phyloP scores from a whole-genome alignment of 1,284 basidiomycete species.

The Erythrobasidium hasegawianum region DNA sequence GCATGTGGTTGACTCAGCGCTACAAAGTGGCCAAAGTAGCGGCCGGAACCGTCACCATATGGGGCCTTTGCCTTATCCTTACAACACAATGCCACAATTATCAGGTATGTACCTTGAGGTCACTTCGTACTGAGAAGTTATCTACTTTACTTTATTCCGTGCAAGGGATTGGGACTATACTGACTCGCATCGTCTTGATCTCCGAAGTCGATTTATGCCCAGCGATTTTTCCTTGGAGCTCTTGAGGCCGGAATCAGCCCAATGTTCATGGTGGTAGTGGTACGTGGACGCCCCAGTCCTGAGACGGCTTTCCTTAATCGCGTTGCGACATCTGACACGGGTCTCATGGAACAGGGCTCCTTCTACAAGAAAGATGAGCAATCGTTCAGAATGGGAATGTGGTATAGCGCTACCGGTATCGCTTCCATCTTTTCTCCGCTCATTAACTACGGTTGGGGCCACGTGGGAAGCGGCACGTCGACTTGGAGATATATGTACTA shows the following conservation, averaged over 20 bases:
- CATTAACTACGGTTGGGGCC: not conserved
- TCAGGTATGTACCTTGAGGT: too few relatives aligned
- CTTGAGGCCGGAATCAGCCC: conserved; percentile 14
- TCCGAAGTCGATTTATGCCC: conserved; percentile 3
- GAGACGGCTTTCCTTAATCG: too few relatives aligned
- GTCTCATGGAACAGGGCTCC: not conserved
- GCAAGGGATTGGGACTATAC: too few relatives aligned
- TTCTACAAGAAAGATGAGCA: conserved; percentile 31
- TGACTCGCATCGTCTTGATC: too few relatives aligned
- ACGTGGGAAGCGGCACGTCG: not conserved
- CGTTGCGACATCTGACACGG: not conserved
- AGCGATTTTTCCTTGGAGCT: conserved; percentile 23
- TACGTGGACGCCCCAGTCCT: not conserved
- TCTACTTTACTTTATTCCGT: too few relatives aligned
- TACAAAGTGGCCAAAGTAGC: conserved; percentile 19
- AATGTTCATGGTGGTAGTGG: conserved; percentile 2
- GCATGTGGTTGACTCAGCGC: conserved; percentile 18
- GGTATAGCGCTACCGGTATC: conserved; percentile 1
- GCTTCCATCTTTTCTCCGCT: not conserved
- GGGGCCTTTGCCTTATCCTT: conserved; percentile 12
- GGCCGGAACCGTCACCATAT: conserved; percentile 6
- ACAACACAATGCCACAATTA: conserved; percentile 3
- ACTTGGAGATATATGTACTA: conserved; percentile 4
- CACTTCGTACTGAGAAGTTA: too few relatives aligned
- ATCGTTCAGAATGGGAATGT: not conserved